These are phyloP conservation scores for Leccinum uliginosum DNA, from an alignment of 768 basidiomycete species.

Conservation along the genomic window DNA sequence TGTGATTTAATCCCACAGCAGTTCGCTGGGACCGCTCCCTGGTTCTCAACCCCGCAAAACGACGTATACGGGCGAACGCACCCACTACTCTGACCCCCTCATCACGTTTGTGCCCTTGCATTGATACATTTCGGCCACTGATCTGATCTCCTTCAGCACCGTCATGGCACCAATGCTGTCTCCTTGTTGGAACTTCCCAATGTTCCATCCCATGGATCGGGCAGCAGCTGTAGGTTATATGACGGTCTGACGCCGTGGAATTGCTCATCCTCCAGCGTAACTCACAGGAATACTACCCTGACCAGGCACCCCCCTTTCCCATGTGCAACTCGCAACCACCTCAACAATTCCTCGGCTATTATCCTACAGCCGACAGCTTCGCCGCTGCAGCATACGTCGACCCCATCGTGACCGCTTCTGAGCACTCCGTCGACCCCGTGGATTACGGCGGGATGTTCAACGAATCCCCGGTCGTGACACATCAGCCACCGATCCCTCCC, in stretches of 20 bases:
- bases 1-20: constrained; percentile 14
- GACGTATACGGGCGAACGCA: not conserved
- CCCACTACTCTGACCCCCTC: not conserved
- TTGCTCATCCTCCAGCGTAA: not conserved
- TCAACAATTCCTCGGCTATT: not conserved
- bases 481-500: constrained; percentile 17
- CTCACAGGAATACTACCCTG: constrained; percentile 9
- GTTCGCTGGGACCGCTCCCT: not conserved
- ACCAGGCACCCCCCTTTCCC: not conserved
- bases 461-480: not conserved
- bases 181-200: not conserved
- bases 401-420: not conserved
- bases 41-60: not conserved
- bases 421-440: not conserved
- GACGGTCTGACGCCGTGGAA: not conserved
- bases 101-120: constrained; percentile 7
- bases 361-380: not conserved
- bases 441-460: not conserved
- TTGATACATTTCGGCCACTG: not conserved
- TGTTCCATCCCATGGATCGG: not conserved
- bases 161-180: not conserved
- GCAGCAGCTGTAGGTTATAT: constrained; percentile 7
- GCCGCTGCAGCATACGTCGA: not conserved
- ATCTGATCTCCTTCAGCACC: constrained; percentile 8
- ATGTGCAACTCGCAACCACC: not conserved